Conservation (phyloP, 2,329 filamentous ascomycete genomes). For the Diaporthe velutina region DNA sequence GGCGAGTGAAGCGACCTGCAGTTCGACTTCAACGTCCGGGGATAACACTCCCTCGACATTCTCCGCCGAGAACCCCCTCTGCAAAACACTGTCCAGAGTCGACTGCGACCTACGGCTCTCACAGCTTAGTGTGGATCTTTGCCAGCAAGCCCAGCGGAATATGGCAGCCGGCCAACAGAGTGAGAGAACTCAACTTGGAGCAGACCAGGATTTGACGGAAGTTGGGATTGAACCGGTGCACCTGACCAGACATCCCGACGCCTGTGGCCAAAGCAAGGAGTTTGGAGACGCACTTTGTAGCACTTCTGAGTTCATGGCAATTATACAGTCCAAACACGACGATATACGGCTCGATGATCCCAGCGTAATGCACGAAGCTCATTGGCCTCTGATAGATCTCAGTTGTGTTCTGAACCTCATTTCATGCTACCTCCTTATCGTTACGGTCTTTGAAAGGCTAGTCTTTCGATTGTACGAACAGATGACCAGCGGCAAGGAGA, state of each 20-base stretch:
- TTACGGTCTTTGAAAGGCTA: not conserved
- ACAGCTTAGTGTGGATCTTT: not conserved
- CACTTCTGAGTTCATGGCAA: slow-evolving; percentile 13
- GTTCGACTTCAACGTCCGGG: not conserved
- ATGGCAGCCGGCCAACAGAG: not conserved
- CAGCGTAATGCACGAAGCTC: not conserved
- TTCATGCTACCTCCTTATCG: not conserved
- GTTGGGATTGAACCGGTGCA: not conserved
- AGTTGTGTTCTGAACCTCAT: not conserved
- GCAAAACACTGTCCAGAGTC: not conserved
- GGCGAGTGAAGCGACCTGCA: not conserved
- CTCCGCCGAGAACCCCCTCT: not conserved
- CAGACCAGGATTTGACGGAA: not conserved
- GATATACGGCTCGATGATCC: not conserved
- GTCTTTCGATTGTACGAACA: not conserved
- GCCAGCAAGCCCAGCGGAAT: not conserved
- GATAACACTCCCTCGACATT: not conserved
- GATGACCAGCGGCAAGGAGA: not conserved
- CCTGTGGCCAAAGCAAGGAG: not conserved
- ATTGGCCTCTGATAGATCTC: not conserved
- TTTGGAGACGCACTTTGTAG: slow-evolving; percentile 11
- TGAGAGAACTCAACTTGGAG: not conserved
- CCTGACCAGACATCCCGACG: not conserved
- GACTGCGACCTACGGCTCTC: slow-evolving; percentile 6
- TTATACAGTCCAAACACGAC: not conserved